phyloP scores from a whole-genome alignment of 768 basidiomycete species.

The Termitomyces titanicus region DNA sequence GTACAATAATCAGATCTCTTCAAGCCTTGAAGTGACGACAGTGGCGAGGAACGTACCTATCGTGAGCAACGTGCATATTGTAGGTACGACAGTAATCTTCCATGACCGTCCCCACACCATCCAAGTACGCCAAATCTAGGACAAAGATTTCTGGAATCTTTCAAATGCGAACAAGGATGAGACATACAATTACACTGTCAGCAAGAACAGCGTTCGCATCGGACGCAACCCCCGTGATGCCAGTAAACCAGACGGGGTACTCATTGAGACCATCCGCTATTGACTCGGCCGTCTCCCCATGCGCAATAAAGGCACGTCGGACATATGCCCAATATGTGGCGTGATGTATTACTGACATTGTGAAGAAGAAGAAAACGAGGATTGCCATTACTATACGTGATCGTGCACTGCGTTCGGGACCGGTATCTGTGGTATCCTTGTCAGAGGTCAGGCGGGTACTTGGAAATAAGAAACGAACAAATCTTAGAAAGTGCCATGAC shows the following conservation, averaged over 20 bases:
- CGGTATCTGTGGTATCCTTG: conserved; percentile 2
- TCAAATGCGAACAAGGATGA: background rate
- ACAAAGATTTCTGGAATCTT: background rate
- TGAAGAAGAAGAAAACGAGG: conserved; percentile 12
- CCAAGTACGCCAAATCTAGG: conserved; percentile 15
- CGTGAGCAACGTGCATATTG: conserved; percentile 13
- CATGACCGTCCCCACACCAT: conserved; percentile 13
- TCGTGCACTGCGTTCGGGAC: conserved; percentile 7
- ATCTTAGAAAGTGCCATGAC: conserved; percentile 13
- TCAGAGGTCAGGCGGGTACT: background rate
- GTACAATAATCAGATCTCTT: background rate
- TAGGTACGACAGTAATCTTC: conserved; percentile 3
- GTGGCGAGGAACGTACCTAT: conserved; percentile 1
- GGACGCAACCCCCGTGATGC: conserved; percentile 6
- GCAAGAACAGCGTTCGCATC: conserved; percentile 16
- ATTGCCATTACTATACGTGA: conserved; percentile 14
- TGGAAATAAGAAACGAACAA: conserved; percentile 3
- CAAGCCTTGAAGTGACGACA: background rate
- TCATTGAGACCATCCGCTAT: conserved; percentile 9
- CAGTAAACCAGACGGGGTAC: conserved; percentile 14
- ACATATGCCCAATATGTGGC: conserved; percentile 15
- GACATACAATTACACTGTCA: conserved; percentile 12
- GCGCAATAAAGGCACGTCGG: conserved; percentile 14
- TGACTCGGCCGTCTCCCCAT: conserved; percentile 10
- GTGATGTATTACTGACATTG: conserved; percentile 17